Evolutionary conservation across 768 basidiomycete genomes (phyloP), one percentile per base, ranked within the genome.

Genomic region (Gautieria morchelliformis): DNA sequence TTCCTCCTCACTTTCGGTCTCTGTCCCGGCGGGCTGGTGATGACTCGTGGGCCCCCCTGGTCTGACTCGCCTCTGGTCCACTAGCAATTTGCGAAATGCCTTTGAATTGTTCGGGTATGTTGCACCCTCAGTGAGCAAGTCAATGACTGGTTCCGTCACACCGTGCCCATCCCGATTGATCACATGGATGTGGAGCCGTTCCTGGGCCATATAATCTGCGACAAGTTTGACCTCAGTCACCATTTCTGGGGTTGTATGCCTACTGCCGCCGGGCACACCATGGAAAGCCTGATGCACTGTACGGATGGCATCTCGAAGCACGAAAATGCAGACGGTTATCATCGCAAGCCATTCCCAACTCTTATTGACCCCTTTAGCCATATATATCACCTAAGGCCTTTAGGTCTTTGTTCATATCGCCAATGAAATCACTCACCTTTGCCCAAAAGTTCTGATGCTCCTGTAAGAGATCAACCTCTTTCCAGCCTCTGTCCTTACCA

Each of bases 361-460:
- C 5, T 11, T n/a, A n/a, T n/a, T n/a, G n/a, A n/a, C n/a, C n/a
- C n/a, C n/a, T n/a, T n/a, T n/a, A n/a, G n/a, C n/a, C n/a, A n/a
- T n/a, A n/a, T n/a, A n/a, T n/a, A n/a, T n/a, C n/a, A n/a, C n/a
- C n/a, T n/a, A n/a, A n/a, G n/a, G n/a, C n/a, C n/a, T n/a, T n/a
- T n/a, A n/a, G n/a, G n/a, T n/a, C n/a, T n/a, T n/a, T n/a, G n/a
- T n/a, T n/a, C n/a, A n/a, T n/a, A n/a, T n/a, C n/a, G n/a, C n/a
- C n/a, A n/a, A n/a, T 57, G 15, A 4, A 7, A 22, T 11, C 37
- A 17, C 66, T 58, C 19, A 74, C 74, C 64, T 76, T 78, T 5
- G 67, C 74, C n/a, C 69, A 74, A 1, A 76, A 65, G 56, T 78
- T 77, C 32, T 75, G 70, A 2, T 70, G 63, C 57, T 79, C 74